These are phyloP conservation scores for Fusarium sp. DNA, from an alignment of 2,329 filamentous ascomycete species.

Conservation along the genomic window DNA sequence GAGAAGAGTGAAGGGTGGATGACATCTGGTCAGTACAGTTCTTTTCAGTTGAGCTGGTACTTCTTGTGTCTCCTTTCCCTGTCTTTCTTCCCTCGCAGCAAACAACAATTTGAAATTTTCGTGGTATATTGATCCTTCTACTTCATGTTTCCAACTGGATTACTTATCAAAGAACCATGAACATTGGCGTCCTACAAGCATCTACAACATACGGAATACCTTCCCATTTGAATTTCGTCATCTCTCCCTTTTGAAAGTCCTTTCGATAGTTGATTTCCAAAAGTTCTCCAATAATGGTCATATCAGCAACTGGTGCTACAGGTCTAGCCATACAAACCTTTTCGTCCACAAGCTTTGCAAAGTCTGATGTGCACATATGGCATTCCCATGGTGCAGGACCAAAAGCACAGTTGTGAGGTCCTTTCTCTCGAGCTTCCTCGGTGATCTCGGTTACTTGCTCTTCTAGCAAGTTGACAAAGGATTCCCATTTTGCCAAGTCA, in stretches of 20 bases:
- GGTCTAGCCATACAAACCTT: not conserved
- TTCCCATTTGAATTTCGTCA: not conserved
- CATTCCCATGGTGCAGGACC: conserved; percentile 28
- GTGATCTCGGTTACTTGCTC: not conserved
- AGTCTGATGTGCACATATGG: not conserved
- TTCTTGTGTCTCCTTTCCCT: not conserved
- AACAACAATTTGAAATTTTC: not conserved
- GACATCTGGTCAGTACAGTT: not conserved
- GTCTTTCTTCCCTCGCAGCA: no score
- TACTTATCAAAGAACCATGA: conserved; percentile 16
- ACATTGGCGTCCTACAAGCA: conserved; percentile 26
- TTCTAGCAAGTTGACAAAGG: not conserved
- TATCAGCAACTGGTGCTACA: conserved; percentile 11
- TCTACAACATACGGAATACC: conserved; percentile 19
- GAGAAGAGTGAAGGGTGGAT: not conserved
- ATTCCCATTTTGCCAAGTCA: not conserved
- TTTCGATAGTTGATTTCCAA: not conserved
- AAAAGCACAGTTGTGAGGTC: not conserved
- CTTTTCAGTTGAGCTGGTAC: no score
- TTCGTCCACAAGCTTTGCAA: not conserved
- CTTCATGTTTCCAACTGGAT: no score
- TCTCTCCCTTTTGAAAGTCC: not conserved
- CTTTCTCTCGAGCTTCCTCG: not conserved
- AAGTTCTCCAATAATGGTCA: not conserved
- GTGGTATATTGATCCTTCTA: not conserved